A percentile compares a stretch with the other conserved stretches of the same genome.
Evolutionary conservation across 805 yeast species (phyloP).

Genomic region (Lipomyces orientalis): DNA sequence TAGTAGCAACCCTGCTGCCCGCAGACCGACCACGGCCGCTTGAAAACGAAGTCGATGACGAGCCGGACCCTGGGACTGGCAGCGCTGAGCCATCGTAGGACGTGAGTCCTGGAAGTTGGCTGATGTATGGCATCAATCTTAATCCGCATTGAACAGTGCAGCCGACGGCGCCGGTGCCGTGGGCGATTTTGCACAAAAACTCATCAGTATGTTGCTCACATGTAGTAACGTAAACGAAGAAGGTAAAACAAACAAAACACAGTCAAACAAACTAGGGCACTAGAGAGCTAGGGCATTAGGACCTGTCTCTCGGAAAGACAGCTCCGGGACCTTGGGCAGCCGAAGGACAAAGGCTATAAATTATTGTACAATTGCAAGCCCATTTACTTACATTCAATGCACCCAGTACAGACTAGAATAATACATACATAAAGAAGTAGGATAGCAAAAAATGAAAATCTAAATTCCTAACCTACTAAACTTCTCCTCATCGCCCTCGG

Average conservation of each 20-base stretch:
- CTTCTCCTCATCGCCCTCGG: slow-evolving; percentile 64
- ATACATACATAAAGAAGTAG: not conserved
- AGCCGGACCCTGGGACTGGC: not conserved
- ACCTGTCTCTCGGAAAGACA: not conserved
- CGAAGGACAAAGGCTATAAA: not conserved
- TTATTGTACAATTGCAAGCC: not conserved
- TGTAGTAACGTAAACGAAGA: slow-evolving; percentile 4
- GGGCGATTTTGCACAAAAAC: not conserved
- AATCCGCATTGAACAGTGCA: not conserved
- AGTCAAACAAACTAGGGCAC: not conserved
- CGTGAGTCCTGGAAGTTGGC: slow-evolving; percentile 32
- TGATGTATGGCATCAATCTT: slow-evolving; percentile 33
- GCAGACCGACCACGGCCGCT: slow-evolving; percentile 24
- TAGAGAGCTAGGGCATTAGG: not conserved
- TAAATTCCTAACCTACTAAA: slow-evolving; percentile 36
- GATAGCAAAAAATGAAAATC: not conserved
- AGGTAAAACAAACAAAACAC: slow-evolving; percentile 8
- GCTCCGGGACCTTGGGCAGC: not conserved
- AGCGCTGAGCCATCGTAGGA: slow-evolving; percentile 14
- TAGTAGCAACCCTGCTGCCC: slow-evolving; percentile 14
- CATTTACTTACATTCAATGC: slow-evolving; percentile 1
- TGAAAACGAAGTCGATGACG: slow-evolving; percentile 11
- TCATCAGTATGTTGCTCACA: slow-evolving; percentile 5
- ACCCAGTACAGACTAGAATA: slow-evolving; percentile 5
- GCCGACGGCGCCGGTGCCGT: slow-evolving; percentile 1